Percentiles rank a stretch among this genome's conserved stretches.
These are phyloP conservation scores for Nicotiana sylvestris DNA, from an alignment of 257 asterid species.

Conservation along the genomic window DNA sequence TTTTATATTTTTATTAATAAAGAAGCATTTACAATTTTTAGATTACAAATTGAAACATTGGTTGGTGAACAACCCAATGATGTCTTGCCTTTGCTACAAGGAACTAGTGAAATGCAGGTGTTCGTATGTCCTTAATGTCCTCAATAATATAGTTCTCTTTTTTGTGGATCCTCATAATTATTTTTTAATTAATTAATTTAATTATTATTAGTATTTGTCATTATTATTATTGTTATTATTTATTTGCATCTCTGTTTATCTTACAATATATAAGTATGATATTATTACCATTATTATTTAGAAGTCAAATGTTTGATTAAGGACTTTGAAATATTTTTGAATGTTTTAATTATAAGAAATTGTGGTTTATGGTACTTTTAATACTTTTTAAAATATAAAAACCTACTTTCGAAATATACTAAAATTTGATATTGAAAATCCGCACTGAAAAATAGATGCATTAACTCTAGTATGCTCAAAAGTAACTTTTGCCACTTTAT, in stretches of 20 bases:
- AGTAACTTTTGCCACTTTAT: not conserved
- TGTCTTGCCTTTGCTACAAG: not conserved
- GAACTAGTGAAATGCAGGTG: not conserved
- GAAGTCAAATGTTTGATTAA: not conserved
- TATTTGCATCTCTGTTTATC: not conserved
- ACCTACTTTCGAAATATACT: not conserved
- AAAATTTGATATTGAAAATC: not conserved
- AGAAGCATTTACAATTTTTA: not conserved
- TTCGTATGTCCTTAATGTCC: not conserved
- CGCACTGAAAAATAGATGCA: not conserved
- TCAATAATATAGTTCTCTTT: constrained; percentile 3
- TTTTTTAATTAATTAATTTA: not conserved
- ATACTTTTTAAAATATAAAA: not conserved
- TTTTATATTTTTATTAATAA: not conserved
- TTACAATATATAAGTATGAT: not conserved
- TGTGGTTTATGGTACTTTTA: not conserved
- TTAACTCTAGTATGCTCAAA: not conserved
- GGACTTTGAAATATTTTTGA: not conserved
- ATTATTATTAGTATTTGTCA: not conserved
- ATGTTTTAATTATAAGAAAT: not conserved
- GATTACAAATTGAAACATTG: not conserved
- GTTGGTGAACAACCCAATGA: not conserved
- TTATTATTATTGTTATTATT: not conserved
- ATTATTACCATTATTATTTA: no score
- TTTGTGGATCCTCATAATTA: not conserved